Evolutionary conservation across 1,139 yeast species (phyloP), one percentile per base, ranked within the genome.

Genomic region (Pichia sp.): DNA sequence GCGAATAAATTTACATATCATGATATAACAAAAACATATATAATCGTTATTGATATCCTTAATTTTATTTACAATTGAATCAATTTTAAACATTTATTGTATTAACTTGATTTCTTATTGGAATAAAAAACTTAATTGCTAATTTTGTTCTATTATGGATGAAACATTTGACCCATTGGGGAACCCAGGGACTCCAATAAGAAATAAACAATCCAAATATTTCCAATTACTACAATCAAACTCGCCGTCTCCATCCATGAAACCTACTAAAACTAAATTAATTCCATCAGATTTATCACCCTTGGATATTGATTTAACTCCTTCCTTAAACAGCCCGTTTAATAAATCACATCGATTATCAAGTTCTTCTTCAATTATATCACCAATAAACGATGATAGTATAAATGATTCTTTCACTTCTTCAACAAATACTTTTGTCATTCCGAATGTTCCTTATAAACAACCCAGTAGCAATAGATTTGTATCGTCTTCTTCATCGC

Each of bases 191-290:
- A 11, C 29, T 23, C 32, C 35, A 5, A 29, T 3, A 7, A 35
- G 16, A 24, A 30, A 43, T 26, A 46, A 43, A 28, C 47, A 46
- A 12, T 46, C 49, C 10, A 27, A 30, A n/a, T 46, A 46, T 30
- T 46, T 46, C 23, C 35, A 45, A 26, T 30, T 44, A 16, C 31
- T 45, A 7, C 32, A 38, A 5, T 36, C 30, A n/a, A 37, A 6
- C 4, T 10, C 37, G 4, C n/a, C 34, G 9, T 27, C 30, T 4
- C 7, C 31, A 24, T 8, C 12, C 8, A 24, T 7, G 7, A 36
- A 24, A 7, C 8, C 36, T n/a, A 10, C 10, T 28, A n/a, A n/a
- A n/a, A n/a, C n/a, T n/a, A n/a, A n/a, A n/a, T n/a, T n/a, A n/a
- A n/a, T n/a, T n/a, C n/a, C n/a, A n/a, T 23, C 39, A 30, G 35